Evolutionary conservation across 2,329 filamentous ascomycete genomes (phyloP).

Genomic region (Calonectria fujianensis): DNA sequence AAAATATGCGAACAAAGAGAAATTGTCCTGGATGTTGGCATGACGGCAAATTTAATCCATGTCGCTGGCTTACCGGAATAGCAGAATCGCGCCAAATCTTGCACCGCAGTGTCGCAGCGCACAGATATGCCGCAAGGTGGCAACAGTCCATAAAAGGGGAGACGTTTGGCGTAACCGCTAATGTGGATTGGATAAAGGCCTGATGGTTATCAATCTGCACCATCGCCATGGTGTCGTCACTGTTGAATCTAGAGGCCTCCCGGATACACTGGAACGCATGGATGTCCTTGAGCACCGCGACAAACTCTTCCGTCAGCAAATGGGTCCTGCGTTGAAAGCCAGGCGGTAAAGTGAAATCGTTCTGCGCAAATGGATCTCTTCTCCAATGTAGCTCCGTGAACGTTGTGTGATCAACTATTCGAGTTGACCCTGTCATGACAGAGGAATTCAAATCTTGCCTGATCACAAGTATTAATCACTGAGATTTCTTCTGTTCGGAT

Average conservation of each 20-base stretch:
- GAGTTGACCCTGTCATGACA: constrained; percentile 61
- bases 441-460: constrained; percentile 67
- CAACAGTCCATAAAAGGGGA: constrained; percentile 58
- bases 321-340: constrained; percentile 57
- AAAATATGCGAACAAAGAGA: neutral
- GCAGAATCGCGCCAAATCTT: constrained; percentile 62
- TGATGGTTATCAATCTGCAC: constrained; percentile 62
- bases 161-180: constrained; percentile 51
- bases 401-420: constrained; percentile 63
- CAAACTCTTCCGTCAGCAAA: constrained; percentile 56
- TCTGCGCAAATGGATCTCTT: constrained; percentile 57
- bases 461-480: neutral
- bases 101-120: constrained; percentile 63
- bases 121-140: constrained; percentile 64
- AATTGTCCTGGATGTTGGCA: neutral
- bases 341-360: constrained; percentile 57
- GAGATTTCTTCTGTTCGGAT: constrained; percentile 29
- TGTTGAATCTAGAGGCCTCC: constrained; percentile 48
- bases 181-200: constrained; percentile 65
- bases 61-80: constrained; percentile 60
- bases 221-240: constrained; percentile 53
- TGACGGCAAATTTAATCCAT: neutral
- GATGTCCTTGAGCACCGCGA: constrained; percentile 62
- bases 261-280: constrained; percentile 63
- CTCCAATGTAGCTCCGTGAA: constrained; percentile 64